A percentile compares a stretch with the other conserved stretches of the same genome.
phyloP scores from a whole-genome alignment of 768 basidiomycete species.

The Xanthoconium stramineum region DNA sequence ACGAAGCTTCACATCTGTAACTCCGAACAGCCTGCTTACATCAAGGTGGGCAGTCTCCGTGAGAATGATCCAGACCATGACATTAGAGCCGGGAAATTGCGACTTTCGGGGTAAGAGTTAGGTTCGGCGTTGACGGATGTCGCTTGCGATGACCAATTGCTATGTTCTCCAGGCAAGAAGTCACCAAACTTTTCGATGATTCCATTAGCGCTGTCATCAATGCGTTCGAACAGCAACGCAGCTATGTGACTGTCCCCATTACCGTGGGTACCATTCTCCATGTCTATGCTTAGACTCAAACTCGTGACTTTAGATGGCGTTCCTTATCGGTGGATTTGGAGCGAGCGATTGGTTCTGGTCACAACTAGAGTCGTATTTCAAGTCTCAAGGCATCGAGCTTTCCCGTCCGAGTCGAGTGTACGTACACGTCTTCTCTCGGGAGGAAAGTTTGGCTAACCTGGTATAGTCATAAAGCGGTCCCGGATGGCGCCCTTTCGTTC shows the following conservation, averaged over 20 bases:
- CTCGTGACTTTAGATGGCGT: slow-evolving; percentile 18
- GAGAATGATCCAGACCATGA: slow-evolving; percentile 30
- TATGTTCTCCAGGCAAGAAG: slow-evolving; percentile 27
- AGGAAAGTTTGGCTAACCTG: neutral
- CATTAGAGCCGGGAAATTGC: slow-evolving; percentile 34
- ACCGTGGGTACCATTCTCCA: slow-evolving; percentile 21
- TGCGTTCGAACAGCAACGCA: slow-evolving; percentile 30
- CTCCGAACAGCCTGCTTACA: slow-evolving; percentile 32
- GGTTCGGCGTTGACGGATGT: neutral
- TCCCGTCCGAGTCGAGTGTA: slow-evolving; percentile 45
- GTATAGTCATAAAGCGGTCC: slow-evolving; percentile 42
- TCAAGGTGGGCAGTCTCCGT: slow-evolving; percentile 36
- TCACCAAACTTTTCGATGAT: slow-evolving; percentile 40
- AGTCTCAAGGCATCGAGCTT: slow-evolving; percentile 36
- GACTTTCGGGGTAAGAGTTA: slow-evolving; percentile 30
- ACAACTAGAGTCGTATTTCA: slow-evolving; percentile 35
- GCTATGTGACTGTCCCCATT: slow-evolving; percentile 21
- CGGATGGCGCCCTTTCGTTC: slow-evolving; percentile 42
- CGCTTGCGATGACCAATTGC: neutral
- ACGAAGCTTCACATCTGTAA: slow-evolving; percentile 39
- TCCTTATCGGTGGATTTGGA: slow-evolving; percentile 52
- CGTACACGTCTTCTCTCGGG: slow-evolving; percentile 29
- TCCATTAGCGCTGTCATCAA: slow-evolving; percentile 33
- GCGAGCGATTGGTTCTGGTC: slow-evolving; percentile 44
- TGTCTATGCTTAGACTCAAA: neutral